These are phyloP conservation scores for Heliamphora pulchella DNA, from an alignment of 179 eudicot genomes.

Conservation along the genomic window DNA sequence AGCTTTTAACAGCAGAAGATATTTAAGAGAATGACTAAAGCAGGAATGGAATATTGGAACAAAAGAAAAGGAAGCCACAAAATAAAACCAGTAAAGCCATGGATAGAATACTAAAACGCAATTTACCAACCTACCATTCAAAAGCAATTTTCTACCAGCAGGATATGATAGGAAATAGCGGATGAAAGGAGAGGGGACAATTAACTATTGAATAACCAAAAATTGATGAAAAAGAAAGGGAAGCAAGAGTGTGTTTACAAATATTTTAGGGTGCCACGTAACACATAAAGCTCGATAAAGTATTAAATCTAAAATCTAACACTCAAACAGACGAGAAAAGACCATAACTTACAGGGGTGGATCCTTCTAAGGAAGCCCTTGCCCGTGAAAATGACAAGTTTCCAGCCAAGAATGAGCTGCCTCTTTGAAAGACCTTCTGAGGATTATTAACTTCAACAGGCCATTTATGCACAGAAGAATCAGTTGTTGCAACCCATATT, in stretches of 20 bases:
- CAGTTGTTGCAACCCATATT: constrained; percentile 92
- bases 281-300: not conserved
- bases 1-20: not conserved
- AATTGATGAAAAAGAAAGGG: not conserved
- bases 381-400: constrained; percentile 97
- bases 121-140: constrained; percentile 6
- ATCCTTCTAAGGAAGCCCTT: constrained; percentile 93
- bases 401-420: constrained; percentile 95
- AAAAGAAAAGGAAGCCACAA: not conserved
- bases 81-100: not conserved
- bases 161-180: not conserved
- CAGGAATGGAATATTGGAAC: not conserved
- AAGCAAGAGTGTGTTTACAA: not conserved
- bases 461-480: constrained; percentile 92
- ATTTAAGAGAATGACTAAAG: not conserved
- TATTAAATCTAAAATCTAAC: not conserved
- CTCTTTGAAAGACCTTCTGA: constrained; percentile 74
- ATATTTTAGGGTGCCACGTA: not conserved
- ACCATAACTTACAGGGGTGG: constrained; percentile 64
- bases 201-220: constrained; percentile 1
- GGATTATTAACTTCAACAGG: constrained; percentile 81
- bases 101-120: not conserved
- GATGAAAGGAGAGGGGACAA: not conserved
- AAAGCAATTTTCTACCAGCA: not conserved
- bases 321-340: not conserved